A percentile compares a stretch with the other conserved stretches of the same genome.
Evolutionary conservation across 2,329 filamentous ascomycete species (phyloP).

Genomic region (Furcasterigmium sp.): DNA sequence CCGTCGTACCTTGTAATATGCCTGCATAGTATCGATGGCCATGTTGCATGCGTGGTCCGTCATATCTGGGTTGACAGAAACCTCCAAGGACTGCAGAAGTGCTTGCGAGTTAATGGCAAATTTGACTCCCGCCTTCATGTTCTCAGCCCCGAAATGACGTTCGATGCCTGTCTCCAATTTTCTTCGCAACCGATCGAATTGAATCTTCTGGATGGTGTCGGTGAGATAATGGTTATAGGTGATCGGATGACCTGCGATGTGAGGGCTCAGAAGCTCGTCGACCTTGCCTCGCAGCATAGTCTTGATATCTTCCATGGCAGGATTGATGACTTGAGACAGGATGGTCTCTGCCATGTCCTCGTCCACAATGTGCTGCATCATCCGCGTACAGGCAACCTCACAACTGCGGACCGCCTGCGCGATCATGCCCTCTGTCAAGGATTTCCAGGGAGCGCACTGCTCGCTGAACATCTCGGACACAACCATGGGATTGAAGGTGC

Average conservation of each 20-base stretch:
- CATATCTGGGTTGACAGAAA: constrained; percentile 21
- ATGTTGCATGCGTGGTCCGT: constrained; percentile 21
- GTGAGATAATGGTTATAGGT: constrained; percentile 48
- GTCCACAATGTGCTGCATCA: constrained; percentile 21
- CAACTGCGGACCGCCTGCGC: not conserved
- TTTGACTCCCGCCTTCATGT: not conserved
- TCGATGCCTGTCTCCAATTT: not conserved
- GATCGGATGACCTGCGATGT: constrained; percentile 40
- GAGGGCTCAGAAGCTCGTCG: constrained; percentile 33
- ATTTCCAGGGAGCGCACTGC: constrained; percentile 50
- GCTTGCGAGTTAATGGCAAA: not conserved
- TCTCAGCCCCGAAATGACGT: not conserved
- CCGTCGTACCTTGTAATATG: constrained; percentile 32
- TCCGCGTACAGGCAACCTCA: constrained; percentile 29
- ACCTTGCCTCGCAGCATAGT: constrained; percentile 31
- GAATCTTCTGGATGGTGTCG: constrained; percentile 26
- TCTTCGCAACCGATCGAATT: constrained; percentile 1
- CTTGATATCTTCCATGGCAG: constrained; percentile 28
- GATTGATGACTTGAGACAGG: not conserved
- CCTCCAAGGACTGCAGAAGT: constrained; percentile 14
- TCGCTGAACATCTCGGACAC: constrained; percentile 55
- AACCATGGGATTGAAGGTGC: constrained; percentile 55
- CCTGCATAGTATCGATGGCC: constrained; percentile 29
- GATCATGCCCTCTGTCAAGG: constrained; percentile 31
- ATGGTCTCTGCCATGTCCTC: not conserved